phyloP scores from a whole-genome alignment of 1,139 yeast species.

The Yamadazyma sp. region DNA sequence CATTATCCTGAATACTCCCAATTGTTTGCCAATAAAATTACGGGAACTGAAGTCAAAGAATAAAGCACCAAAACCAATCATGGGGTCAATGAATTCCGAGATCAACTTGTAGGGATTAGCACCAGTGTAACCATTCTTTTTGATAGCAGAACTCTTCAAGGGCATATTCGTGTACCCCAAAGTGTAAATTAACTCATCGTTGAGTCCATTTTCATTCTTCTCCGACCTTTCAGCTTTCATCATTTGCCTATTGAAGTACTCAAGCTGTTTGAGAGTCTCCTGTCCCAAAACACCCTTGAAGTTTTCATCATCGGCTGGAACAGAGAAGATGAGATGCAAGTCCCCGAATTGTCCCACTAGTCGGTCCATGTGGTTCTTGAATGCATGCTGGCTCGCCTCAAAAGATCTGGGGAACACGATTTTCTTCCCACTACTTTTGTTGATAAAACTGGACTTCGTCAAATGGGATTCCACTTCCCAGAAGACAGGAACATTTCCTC shows the following conservation, averaged over 20 bases:
- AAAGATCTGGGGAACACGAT: slow-evolving; percentile 57
- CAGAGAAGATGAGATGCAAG: slow-evolving; percentile 56
- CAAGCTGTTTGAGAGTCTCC: slow-evolving; percentile 32
- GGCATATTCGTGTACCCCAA: slow-evolving; percentile 35
- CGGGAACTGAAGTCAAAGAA: slow-evolving; percentile 53
- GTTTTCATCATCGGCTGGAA: slow-evolving; percentile 38
- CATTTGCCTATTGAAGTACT: slow-evolving; percentile 22
- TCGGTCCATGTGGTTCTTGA: slow-evolving; percentile 61
- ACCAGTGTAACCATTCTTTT: slow-evolving; percentile 37
- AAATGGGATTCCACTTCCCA: slow-evolving; percentile 57
- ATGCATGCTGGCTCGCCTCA: slow-evolving; percentile 66
- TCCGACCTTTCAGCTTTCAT: slow-evolving; percentile 7
- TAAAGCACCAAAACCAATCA: slow-evolving; percentile 64
- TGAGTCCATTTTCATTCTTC: not conserved
- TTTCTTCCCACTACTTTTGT: slow-evolving; percentile 43
- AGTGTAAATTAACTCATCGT: slow-evolving; percentile 15
- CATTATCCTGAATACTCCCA: slow-evolving; percentile 66
- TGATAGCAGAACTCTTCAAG: slow-evolving; percentile 29
- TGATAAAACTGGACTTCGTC: slow-evolving; percentile 32
- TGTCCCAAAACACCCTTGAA: slow-evolving; percentile 37
- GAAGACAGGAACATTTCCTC: slow-evolving; percentile 72
- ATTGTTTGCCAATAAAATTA: slow-evolving; percentile 60
- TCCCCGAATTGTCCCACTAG: slow-evolving; percentile 62
- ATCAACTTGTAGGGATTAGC: slow-evolving; percentile 41
- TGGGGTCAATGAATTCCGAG: slow-evolving; percentile 42